Conservation (phyloP, 2,329 filamentous ascomycete genomes). For the Pleomassaria siparia region DNA sequence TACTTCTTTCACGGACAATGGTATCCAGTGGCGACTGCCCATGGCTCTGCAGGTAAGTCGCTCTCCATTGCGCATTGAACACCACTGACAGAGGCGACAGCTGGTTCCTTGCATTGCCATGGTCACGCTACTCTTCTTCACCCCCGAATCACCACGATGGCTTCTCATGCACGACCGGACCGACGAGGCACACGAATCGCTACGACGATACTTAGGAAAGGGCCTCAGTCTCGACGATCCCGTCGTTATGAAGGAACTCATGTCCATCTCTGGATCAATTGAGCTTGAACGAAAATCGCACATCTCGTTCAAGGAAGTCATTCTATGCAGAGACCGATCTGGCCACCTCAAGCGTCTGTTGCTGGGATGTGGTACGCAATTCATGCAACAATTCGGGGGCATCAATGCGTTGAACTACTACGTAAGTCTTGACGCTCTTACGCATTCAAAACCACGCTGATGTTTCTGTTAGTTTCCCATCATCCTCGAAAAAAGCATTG, state of each 20-base stretch:
- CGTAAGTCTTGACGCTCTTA: neutral
- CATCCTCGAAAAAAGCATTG: constrained; percentile 10
- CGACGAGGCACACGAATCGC: constrained; percentile 5
- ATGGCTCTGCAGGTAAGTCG: constrained; percentile 13
- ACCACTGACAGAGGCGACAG: constrained; percentile 37
- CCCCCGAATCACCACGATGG: constrained; percentile 11
- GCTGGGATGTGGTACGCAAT: constrained; percentile 23
- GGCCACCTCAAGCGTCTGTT: constrained; percentile 20
- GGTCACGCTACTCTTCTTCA: constrained; percentile 37
- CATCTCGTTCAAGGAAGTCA: constrained; percentile 21
- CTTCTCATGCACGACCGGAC: constrained; percentile 5
- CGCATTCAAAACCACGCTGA: neutral
- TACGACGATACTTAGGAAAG: neutral
- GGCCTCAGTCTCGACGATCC: constrained; percentile 3
- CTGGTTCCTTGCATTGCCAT: constrained; percentile 42
- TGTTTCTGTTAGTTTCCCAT: neutral
- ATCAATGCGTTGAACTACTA: constrained; percentile 16
- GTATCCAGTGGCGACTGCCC: constrained; percentile 16
- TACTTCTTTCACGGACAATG: constrained; percentile 8
- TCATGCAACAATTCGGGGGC: constrained; percentile 12
- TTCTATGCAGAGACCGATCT: constrained; percentile 9
- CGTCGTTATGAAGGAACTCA: constrained; percentile 18
- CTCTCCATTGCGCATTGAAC: neutral
- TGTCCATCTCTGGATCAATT: constrained; percentile 15
- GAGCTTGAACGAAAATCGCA: constrained; percentile 21